These are phyloP conservation scores for Calonectria montana DNA, from an alignment of 2,329 filamentous ascomycete species.

Conservation along the genomic window DNA sequence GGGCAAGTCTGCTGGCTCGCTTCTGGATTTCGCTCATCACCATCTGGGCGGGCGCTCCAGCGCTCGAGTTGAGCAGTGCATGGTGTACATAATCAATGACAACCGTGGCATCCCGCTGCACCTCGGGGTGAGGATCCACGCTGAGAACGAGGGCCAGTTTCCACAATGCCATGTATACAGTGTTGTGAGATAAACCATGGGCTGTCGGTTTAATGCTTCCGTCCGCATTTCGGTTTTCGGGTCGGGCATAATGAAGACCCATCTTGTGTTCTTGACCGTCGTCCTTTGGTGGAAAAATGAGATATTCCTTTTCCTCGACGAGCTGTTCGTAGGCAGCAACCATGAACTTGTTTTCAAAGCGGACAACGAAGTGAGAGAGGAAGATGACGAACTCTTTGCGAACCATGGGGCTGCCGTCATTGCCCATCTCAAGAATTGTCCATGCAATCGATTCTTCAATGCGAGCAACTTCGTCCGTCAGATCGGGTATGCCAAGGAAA, in stretches of 20 bases:
- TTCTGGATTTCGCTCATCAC: constrained; percentile 80
- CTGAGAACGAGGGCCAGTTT: constrained; percentile 91
- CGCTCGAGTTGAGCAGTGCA: constrained; percentile 79
- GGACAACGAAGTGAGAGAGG: constrained; percentile 88
- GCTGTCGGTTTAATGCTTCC: constrained; percentile 67
- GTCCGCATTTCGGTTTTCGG: constrained; percentile 66
- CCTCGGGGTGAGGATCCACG: constrained; percentile 93
- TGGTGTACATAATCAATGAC: constrained; percentile 89
- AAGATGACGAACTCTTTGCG: constrained; percentile 94
- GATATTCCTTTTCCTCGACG: constrained; percentile 81
- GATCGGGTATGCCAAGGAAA: constrained; percentile 91
- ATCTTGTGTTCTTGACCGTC: constrained; percentile 70
- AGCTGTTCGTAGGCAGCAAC: constrained; percentile 94
- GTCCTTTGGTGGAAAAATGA: constrained; percentile 65
- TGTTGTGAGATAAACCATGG: constrained; percentile 81
- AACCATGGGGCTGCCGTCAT: constrained; percentile 94
- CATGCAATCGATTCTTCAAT: constrained; percentile 93
- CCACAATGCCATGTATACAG: constrained; percentile 94
- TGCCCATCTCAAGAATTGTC: constrained; percentile 89
- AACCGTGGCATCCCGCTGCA: constrained; percentile 85
- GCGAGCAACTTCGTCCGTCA: constrained; percentile 89
- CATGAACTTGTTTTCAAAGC: constrained; percentile 92
- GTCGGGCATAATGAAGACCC: constrained; percentile 71
- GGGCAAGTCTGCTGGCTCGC: constrained; percentile 59
- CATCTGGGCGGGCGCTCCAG: constrained; percentile 76